Conservation (phyloP, 345 rosid species). For the Eucalyptus coolabah region DNA sequence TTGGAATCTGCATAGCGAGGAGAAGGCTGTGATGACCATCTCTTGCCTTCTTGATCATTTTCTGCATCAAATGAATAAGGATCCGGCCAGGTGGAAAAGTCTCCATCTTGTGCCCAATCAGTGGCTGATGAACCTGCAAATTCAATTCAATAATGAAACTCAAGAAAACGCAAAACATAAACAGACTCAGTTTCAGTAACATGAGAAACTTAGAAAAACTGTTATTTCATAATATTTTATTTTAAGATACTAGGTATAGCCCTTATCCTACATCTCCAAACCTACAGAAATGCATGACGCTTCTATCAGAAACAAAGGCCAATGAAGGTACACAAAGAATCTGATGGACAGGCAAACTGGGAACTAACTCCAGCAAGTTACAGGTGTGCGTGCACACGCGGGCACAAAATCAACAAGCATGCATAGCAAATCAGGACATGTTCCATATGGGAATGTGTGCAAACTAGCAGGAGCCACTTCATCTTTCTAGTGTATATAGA, state of each 20-base stretch:
- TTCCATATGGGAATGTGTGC: neutral
- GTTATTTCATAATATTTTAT: neutral
- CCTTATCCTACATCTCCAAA: neutral
- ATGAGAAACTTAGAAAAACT: neutral
- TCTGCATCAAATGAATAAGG: slow-evolving; percentile 47
- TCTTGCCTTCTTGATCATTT: slow-evolving; percentile 50
- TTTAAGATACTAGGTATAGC: neutral
- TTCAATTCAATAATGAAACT: neutral
- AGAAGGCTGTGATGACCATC: slow-evolving; percentile 69
- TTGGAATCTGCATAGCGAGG: slow-evolving; percentile 34
- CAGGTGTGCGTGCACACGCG: neutral
- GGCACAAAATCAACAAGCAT: neutral
- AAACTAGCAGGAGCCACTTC: neutral
- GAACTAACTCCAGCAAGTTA: neutral
- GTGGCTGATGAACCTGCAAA: slow-evolving; percentile 78
- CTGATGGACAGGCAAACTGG: neutral
- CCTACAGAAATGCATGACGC: neutral
- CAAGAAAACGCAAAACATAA: neutral
- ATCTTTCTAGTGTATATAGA: neutral
- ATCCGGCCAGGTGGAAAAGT: slow-evolving; percentile 60
- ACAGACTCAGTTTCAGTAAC: neutral
- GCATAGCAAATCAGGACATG: neutral
- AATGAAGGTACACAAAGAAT: neutral
- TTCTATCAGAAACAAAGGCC: neutral
- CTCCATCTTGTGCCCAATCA: slow-evolving; percentile 87